A percentile compares a stretch with the other conserved stretches of the same genome.
phyloP scores from a whole-genome alignment of 2,329 filamentous ascomycete species.

The Xylaria sp. region DNA sequence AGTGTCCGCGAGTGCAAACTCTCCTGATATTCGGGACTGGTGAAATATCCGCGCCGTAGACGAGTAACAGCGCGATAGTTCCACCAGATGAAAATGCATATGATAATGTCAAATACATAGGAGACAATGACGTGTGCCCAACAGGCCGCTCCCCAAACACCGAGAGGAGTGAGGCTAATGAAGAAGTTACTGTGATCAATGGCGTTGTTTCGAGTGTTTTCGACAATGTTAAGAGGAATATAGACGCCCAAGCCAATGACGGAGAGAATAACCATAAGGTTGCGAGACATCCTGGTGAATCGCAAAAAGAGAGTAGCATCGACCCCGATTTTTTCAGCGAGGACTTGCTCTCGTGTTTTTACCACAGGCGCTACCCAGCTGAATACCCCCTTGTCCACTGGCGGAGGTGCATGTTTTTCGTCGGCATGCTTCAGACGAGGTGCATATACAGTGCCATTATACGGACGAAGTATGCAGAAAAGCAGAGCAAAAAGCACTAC shows the following conservation, averaged over 20 bases:
- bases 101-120: conserved; percentile 73
- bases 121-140: conserved; percentile 68
- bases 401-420: conserved; percentile 70
- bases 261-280: conserved; percentile 80
- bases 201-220: conserved; percentile 51
- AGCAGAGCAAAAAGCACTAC: conserved; percentile 71
- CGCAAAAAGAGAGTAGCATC: conserved; percentile 90
- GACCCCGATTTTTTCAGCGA: conserved; percentile 83
- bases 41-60: conserved; percentile 80
- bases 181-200: conserved; percentile 56
- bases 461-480: conserved; percentile 88
- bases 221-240: conserved; percentile 78
- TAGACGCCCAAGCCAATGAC: conserved; percentile 79
- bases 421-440: conserved; percentile 88
- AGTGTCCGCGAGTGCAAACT: conserved; percentile 80
- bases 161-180: conserved; percentile 66
- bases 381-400: conserved; percentile 82
- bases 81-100: conserved; percentile 78
- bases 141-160: conserved; percentile 61
- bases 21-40: conserved; percentile 84
- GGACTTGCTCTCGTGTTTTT: conserved; percentile 77
- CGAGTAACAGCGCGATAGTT: conserved; percentile 80
- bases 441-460: conserved; percentile 81
- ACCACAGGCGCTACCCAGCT: conserved; percentile 86
- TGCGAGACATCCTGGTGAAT: conserved; percentile 87